Evolutionary conservation across 805 yeast species (phyloP), one percentile per base, ranked within the genome.

Genomic region (Ogataea pignaliae): DNA sequence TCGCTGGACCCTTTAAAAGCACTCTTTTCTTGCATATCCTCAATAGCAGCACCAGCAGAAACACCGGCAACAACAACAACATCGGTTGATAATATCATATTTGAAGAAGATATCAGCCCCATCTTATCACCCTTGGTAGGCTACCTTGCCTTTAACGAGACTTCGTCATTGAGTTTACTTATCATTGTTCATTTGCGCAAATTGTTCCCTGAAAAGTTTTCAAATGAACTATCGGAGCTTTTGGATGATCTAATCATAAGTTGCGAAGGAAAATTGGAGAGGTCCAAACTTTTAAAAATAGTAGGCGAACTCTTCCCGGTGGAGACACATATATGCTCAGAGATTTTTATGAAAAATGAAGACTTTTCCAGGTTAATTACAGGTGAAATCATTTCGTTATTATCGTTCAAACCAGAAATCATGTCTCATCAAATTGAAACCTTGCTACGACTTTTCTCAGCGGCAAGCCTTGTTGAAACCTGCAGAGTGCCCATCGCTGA

Each of bases 401-500:
- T 45, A 30, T 48, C 37, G 35, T 44, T 39, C 1, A 30, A 39
- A 18, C 44, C 34, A 14, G 44, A 12, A 32, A 32, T 16, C 2
- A n/a, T 18, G 26, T 29, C 31, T 13, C 34, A 34, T 7, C 35
- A 50, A 12, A 39, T 50, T 10, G 36, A 44, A 16, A 45, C 17
- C 8, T 51, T 74, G 0, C 45, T 76, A 7, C 35, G 40, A 3
- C 46, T 75, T 13, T 58, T 76, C 28, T 70, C 77, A 0, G 61
- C 63, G 14, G 72, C 81, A 0, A 77, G 84, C 50, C 66, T 78
- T 18, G 74, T 72, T 42, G 81, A 79, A 34, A 55, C 62, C 1
- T 68, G 79, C 29, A 69, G 85, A 44, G 61, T 57, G n/a, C 63
- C 65, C 34, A 74, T 78, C 35, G 64, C 76, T 1, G 65, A 69